Evolutionary conservation across 768 basidiomycete species (phyloP).

Genomic region (Macrocybe gigantea): DNA sequence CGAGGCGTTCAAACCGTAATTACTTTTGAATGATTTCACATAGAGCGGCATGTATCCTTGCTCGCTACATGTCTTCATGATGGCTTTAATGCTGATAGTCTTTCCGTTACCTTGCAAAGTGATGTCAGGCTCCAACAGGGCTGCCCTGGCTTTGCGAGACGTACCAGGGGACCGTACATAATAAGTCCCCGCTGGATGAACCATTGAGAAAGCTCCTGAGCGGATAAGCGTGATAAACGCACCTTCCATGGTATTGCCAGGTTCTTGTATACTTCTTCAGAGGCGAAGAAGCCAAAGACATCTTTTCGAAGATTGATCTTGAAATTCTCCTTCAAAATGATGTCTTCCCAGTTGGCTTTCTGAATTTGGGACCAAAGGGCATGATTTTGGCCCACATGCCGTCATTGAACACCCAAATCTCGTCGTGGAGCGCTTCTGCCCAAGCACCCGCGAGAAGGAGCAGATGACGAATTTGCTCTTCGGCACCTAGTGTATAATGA

Average conservation of each 20-base stretch:
- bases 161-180: constrained; percentile 74
- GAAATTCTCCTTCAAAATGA: constrained; percentile 65
- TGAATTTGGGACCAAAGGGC: constrained; percentile 57
- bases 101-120: constrained; percentile 64
- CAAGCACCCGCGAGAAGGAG: constrained; percentile 49
- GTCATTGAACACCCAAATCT: constrained; percentile 75
- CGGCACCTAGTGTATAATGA: constrained; percentile 24
- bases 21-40: constrained; percentile 76
- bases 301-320: constrained; percentile 70
- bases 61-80: constrained; percentile 69
- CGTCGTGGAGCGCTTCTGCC: constrained; percentile 49
- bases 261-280: constrained; percentile 65
- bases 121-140: background rate
- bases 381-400: constrained; percentile 62
- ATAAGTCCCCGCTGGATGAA: constrained; percentile 66
- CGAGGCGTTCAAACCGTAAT: background rate
- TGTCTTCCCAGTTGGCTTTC: constrained; percentile 67
- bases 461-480: constrained; percentile 44
- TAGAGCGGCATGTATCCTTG: constrained; percentile 67
- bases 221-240: background rate
- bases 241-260: constrained; percentile 84
- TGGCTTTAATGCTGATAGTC: constrained; percentile 75
- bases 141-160: constrained; percentile 2
- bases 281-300: constrained; percentile 74
- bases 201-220: background rate